Conservation (phyloP, 2,329 filamentous ascomycete species). For the Helicocarpus griseus region DNA sequence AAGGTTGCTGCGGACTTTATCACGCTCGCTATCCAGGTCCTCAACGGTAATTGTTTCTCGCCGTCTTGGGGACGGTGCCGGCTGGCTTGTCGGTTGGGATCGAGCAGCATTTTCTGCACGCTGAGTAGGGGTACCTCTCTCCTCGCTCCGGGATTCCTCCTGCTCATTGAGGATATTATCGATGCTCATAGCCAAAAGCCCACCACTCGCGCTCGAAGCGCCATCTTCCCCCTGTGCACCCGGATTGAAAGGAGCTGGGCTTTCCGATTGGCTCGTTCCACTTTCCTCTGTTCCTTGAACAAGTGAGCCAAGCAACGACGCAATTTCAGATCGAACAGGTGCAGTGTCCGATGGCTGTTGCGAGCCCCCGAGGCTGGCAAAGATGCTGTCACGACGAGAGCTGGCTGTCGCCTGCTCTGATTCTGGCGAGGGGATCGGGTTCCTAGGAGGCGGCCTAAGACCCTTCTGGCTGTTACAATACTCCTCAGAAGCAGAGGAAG, state of each 20-base stretch:
- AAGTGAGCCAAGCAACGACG: slow-evolving; percentile 12
- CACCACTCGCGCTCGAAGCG: slow-evolving; percentile 24
- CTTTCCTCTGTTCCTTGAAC: slow-evolving; percentile 3
- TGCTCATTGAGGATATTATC: slow-evolving; percentile 31
- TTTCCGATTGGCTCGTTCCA: not conserved
- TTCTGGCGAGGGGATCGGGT: slow-evolving; percentile 58
- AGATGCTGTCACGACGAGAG: slow-evolving; percentile 7
- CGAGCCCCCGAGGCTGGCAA: slow-evolving; percentile 3
- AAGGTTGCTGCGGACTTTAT: slow-evolving; percentile 61
- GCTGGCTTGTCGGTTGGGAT: slow-evolving; percentile 16
- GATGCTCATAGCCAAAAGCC: slow-evolving; percentile 33
- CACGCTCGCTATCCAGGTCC: slow-evolving; percentile 66
- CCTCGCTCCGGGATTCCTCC: slow-evolving; percentile 18
- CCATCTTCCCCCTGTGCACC: slow-evolving; percentile 20
- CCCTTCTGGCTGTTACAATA: slow-evolving; percentile 61
- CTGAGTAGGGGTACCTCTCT: slow-evolving; percentile 15
- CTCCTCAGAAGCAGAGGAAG: slow-evolving; percentile 50
- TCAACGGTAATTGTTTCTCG: slow-evolving; percentile 52
- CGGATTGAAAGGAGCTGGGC: not conserved
- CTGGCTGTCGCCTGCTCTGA: slow-evolving; percentile 21
- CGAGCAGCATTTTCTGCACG: slow-evolving; percentile 9
- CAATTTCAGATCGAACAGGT: slow-evolving; percentile 2
- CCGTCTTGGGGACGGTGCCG: slow-evolving; percentile 16
- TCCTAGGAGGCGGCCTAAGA: slow-evolving; percentile 50
- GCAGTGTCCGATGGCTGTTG: not conserved